Evolutionary conservation across 2,329 filamentous ascomycete species (phyloP).

Genomic region (Ascochyta koolunga): DNA sequence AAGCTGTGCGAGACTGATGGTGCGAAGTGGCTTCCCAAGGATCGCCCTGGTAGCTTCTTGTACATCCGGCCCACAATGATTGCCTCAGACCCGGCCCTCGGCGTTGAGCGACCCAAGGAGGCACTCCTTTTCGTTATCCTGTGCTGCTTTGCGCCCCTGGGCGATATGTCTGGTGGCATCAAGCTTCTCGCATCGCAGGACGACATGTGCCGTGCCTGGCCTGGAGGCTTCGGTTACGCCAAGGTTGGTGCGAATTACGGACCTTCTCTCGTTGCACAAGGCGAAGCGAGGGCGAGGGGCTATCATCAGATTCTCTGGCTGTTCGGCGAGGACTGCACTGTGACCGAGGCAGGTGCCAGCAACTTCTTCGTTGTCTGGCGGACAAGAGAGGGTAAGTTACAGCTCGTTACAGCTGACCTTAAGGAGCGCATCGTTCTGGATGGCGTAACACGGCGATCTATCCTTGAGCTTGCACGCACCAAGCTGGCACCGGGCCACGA

Average conservation of each 20-base stretch:
- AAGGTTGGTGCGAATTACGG: constrained; percentile 96
- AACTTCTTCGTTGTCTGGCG: constrained; percentile 91
- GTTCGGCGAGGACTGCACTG: constrained; percentile 75
- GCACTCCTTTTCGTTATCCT: constrained; percentile 87
- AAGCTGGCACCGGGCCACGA: constrained; percentile 55
- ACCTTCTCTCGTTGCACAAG: constrained; percentile 77
- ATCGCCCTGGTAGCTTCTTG: constrained; percentile 71
- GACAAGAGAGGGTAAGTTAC: constrained; percentile 64
- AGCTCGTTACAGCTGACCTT: constrained; percentile 84
- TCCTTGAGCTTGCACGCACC: constrained; percentile 73
- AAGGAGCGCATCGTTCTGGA: constrained; percentile 84
- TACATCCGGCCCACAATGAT: constrained; percentile 91
- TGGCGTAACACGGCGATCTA: constrained; percentile 83
- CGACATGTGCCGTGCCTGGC: constrained; percentile 89
- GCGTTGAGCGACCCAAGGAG: constrained; percentile 78
- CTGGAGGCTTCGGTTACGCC: constrained; percentile 88
- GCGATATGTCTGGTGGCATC: constrained; percentile 53
- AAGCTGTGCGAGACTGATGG: constrained; percentile 76
- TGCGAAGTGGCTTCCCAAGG: constrained; percentile 77
- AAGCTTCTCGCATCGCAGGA: constrained; percentile 78
- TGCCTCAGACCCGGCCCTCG: constrained; percentile 78
- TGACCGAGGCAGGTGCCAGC: constrained; percentile 88
- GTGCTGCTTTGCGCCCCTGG: constrained; percentile 55
- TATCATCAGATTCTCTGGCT: constrained; percentile 96
- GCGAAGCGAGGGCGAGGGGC: constrained; percentile 73